Evolutionary conservation across 306 rosid genomes (phyloP), one percentile per base, ranked within the genome.

Genomic region (Cicer pinnatifidum): DNA sequence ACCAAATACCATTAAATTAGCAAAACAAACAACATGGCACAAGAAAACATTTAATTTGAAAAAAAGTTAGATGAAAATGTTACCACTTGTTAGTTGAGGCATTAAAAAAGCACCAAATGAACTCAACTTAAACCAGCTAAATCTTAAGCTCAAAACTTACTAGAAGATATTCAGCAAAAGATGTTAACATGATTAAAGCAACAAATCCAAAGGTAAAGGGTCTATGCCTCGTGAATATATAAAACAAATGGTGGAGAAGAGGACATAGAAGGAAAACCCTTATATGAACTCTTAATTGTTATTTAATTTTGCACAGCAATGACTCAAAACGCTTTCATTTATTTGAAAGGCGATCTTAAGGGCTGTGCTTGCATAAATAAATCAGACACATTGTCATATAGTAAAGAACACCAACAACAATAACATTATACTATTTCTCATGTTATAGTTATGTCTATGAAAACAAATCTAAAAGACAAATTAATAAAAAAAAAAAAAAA

Each of bases 271-370:
- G 91, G 94, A 88, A 80, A 90, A 92, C 96, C 96, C 98, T 78
- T 75, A 59, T 15, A 89, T 54, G 79, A 81, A 79, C 73, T 83
- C 76, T 82, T 85, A 10, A 4, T 1, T 12, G 15, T 33, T 43
- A 44, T 7, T 87, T 78, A 69, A 66, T 87, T 40, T 90, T 8
- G 91, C 91, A 91, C 86, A 53, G 87, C 89, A 78, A 88, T 92
- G 98, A 87, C 98, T 92, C 96, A 75, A 92, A 69, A 87, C 89
- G 92, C 95, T 92, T 90, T 84, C 98, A 88, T 8, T 65, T 5
- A 11, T 6, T 8, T 51, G 91, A 90, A 90, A 92, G 96, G 96
- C 98, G 91, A 92, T 87, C 98, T 90, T 88, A 90, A 88, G 98
- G 94, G 98, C 92, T 23, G 81, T 86, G 92, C 98, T 80, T 77